Conservation (phyloP, 2,329 filamentous ascomycete genomes). For the Cladosporium sp. region DNA sequence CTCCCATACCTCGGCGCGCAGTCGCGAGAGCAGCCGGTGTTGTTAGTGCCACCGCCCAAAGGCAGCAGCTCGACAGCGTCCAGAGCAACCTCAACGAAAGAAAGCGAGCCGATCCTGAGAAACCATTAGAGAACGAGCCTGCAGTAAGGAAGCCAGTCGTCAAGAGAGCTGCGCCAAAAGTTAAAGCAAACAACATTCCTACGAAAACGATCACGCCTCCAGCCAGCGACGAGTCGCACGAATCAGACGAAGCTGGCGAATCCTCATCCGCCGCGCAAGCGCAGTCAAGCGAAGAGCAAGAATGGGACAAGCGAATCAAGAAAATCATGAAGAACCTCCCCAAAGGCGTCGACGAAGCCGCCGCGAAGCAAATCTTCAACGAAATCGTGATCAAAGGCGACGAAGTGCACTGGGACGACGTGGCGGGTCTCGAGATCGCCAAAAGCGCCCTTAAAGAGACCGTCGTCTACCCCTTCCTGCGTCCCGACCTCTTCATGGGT, state of each 20-base stretch:
- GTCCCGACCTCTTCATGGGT: conserved; percentile 93
- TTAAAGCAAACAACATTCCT: conserved; percentile 19
- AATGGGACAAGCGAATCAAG: conserved; percentile 60
- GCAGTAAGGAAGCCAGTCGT: conserved; percentile 10
- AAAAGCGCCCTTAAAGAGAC: conserved; percentile 92
- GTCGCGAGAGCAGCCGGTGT: conserved; percentile 30
- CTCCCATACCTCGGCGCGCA: conserved; percentile 33
- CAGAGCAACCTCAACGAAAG: conserved; percentile 5
- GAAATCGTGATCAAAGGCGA: conserved; percentile 94
- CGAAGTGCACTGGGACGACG: conserved; percentile 90
- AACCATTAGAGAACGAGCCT: conserved; percentile 15
- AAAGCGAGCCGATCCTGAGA: conserved; percentile 19
- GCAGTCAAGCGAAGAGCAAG: conserved; percentile 36
- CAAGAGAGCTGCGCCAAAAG: conserved; percentile 23
- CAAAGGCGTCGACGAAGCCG: conserved; percentile 72
- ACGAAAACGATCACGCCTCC: conserved; percentile 39
- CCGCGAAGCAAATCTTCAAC: conserved; percentile 89
- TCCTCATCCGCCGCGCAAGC: conserved; percentile 13
- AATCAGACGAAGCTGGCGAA: conserved; percentile 34
- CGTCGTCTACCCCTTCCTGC: conserved; percentile 93
- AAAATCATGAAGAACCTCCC: conserved; percentile 73
- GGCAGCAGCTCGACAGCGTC: conserved; percentile 29
- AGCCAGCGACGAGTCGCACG: conserved; percentile 42
- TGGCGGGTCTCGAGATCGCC: conserved; percentile 83
- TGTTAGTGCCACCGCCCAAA: conserved; percentile 28